phyloP scores from a whole-genome alignment of 768 basidiomycete genomes.

The Amanita polypyramis region DNA sequence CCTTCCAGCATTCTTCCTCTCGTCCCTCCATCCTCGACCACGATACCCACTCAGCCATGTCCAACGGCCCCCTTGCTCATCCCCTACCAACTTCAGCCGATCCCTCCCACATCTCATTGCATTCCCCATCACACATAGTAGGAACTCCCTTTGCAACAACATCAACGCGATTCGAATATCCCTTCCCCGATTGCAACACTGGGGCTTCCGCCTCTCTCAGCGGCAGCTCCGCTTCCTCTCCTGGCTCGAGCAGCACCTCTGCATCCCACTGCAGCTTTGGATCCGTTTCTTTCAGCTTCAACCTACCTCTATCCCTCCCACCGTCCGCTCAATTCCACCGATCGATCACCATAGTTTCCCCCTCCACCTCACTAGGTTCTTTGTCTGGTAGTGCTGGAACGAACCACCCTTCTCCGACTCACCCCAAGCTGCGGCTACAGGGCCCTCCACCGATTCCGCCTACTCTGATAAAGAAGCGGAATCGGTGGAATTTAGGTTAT shows the following conservation, averaged over 20 bases:
- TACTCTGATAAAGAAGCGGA: conserved; percentile 17
- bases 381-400: background rate
- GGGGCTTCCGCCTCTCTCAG: background rate
- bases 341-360: conserved; percentile 9
- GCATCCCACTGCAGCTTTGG: background rate
- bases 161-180: conserved; percentile 21
- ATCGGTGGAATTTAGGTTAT: conserved; percentile 2
- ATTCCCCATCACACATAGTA: conserved; percentile 16
- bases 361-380: background rate
- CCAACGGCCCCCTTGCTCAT: background rate
- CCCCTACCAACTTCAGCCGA: background rate
- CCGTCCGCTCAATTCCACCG: conserved; percentile 4
- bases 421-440: conserved; percentile 16
- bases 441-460: conserved; percentile 19
- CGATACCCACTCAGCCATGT: background rate
- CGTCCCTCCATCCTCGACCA: background rate
- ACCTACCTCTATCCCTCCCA: conserved; percentile 10
- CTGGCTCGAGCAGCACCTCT: background rate
- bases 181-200: conserved; percentile 16
- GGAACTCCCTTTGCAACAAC: conserved; percentile 24
- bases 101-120: background rate
- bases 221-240: conserved; percentile 7
- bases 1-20: background rate
- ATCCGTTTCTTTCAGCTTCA: background rate
- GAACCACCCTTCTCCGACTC: conserved; percentile 11